A percentile compares a stretch with the other conserved stretches of the same genome.
phyloP scores from a whole-genome alignment of 306 rosid genomes.

The Citrullus colocynthis region DNA sequence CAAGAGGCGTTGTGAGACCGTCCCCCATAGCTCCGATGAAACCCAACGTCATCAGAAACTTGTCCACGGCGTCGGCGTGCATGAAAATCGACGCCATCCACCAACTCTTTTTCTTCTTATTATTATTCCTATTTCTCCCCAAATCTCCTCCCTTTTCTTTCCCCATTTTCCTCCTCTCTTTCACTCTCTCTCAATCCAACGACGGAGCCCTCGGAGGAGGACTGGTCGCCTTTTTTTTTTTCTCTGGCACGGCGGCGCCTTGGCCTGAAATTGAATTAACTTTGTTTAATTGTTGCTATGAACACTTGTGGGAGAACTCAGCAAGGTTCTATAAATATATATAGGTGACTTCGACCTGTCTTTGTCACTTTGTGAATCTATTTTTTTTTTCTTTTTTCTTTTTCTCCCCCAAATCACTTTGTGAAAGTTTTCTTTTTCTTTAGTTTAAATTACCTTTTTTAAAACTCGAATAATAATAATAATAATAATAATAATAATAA shows the following conservation, averaged over 20 bases:
- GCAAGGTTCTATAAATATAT: background rate
- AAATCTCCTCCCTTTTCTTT: conserved; percentile 7
- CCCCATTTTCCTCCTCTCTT: background rate
- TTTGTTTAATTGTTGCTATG: background rate
- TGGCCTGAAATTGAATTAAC: background rate
- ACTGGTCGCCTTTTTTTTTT: background rate
- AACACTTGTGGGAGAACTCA: background rate
- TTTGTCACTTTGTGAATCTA: background rate
- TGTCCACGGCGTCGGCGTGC: conserved; percentile 59
- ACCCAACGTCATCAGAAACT: conserved; percentile 45
- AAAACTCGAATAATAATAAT: no score
- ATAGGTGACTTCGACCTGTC: background rate
- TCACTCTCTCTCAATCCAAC: background rate
- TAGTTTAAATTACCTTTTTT: background rate
- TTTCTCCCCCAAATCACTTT: background rate
- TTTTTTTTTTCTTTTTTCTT: background rate
- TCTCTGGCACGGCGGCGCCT: background rate
- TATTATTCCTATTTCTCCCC: background rate
- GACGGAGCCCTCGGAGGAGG: background rate
- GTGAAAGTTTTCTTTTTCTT: background rate
- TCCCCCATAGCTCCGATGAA: conserved; percentile 58
- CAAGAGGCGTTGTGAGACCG: conserved; percentile 49
- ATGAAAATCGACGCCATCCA: conserved; percentile 50
- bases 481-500: no score
- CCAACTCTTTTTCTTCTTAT: conserved; percentile 20